Percentiles rank a stretch among this genome's conserved stretches.
Evolutionary conservation across 257 asterid genomes (phyloP).

Genomic region (Salvia splendens): DNA sequence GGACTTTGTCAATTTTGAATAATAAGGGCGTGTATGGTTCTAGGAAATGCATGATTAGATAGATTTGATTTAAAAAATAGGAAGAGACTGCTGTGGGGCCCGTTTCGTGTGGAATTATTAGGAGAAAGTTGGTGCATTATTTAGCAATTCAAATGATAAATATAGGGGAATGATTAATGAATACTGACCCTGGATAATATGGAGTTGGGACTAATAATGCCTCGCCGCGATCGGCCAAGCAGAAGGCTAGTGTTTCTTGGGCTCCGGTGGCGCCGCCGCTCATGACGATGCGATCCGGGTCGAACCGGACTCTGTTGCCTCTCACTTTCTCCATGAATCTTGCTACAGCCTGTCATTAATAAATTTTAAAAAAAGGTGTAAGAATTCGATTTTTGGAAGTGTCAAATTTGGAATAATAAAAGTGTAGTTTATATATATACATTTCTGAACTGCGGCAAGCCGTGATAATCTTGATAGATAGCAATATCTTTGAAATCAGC

Average conservation of each 20-base stretch:
- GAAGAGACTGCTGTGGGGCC: constrained; percentile 27
- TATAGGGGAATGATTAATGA: too few species aligned
- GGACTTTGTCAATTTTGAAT: too few species aligned
- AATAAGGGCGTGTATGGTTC: too few species aligned
- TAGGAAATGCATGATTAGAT: neutral
- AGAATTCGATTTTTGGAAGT: neutral
- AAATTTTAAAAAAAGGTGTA: neutral
- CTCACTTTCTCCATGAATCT: constrained; percentile 83
- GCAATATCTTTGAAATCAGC: constrained; percentile 59
- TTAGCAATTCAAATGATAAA: too few species aligned
- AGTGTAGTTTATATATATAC: constrained; percentile 32
- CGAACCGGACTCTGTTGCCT: constrained; percentile 64
- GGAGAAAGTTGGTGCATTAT: too few species aligned
- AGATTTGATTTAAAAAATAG: constrained; percentile 15
- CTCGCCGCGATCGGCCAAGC: constrained; percentile 86
- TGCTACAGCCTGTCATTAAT: constrained; percentile 66
- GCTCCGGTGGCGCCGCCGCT: constrained; percentile 97
- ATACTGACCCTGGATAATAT: constrained; percentile 76
- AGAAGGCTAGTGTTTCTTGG: constrained; percentile 70
- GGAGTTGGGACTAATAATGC: constrained; percentile 86
- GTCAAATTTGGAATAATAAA: neutral
- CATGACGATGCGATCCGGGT: constrained; percentile 76
- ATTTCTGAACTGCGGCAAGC: constrained; percentile 75
- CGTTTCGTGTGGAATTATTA: neutral
- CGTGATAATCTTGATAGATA: constrained; percentile 71